Evolutionary conservation across 306 rosid genomes (phyloP), one percentile per base, ranked within the genome.

Genomic region (Prunus kanzakura): DNA sequence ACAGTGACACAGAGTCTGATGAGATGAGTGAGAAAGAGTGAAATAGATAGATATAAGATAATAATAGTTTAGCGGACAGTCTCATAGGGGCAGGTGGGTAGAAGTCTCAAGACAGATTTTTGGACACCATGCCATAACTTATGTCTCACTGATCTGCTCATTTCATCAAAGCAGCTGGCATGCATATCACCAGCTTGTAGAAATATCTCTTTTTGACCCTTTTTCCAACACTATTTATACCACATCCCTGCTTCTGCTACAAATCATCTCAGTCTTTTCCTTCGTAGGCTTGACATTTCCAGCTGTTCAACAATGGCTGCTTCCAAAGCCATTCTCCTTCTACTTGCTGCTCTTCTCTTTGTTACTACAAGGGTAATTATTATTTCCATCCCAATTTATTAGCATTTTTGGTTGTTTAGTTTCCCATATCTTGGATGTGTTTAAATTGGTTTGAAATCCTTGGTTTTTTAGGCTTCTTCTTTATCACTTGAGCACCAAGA

Each of bases 241-340:
- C 50, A 29, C 38, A 22, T 18, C 3, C 7, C 81, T 22, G 15
- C 57, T 20, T 0, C 63, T 64, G 14, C 54, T 57, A 43, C 7
- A 73, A 5, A 23, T 35, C 69, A 75, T 51, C 19, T 69, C 46
- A 12, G 14, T 78, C 35, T 35, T 69, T 29, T n/a, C 66, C 47
- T 25, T 4, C 2, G 6, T 2, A 61, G 43, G 9, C 41, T 62
- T 29, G 6, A 76, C 46, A 23, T 57, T 20, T 29, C 73, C 41
- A 16, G 13, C 15, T 50, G 49, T 69, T 30, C 20, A 45, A 15
- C 30, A 30, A 89, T 91, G 97, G 83, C 86, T 84, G 83, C 86
- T 86, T 75, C 41, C 84, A 88, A 80, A 75, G 69, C 82, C 64
- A 0, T 35, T 71, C 67, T 89, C 71, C 64, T 86, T 70, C 78